Evolutionary conservation across 148 eudicot species (phyloP), one percentile per base, ranked within the genome.

Genomic region (Cornus controversa): DNA sequence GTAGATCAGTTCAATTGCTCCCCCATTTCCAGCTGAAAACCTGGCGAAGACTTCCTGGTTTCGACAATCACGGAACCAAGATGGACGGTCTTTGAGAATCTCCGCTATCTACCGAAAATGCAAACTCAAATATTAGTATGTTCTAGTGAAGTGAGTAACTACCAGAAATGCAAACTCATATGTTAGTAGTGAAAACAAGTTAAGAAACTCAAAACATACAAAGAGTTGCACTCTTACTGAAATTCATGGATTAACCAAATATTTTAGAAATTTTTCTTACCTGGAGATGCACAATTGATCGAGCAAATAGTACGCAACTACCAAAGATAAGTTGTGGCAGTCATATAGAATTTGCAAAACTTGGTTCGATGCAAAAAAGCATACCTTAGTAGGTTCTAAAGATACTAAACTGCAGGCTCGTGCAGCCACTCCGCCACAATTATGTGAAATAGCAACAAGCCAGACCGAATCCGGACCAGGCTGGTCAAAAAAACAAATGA

Each of bases 391-490:
- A 70, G 90, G 90, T 58, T 88, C 87, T 42, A 88, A 78, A 74
- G 85, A 81, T 78, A 88, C 90, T 71, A 88, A 86, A 66, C 89
- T 88, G n/a, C 91, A 85, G 63, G 91, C 91, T 75, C 89, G 88
- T 67, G 89, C 91, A 72, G 91, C 91, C 71, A 88, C 85, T 82
- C 91, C 89, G 73, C 80, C 77, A 76, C 87, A 85, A 47, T 86
- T 86, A 45, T 80, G 89, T 71, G 89, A 84, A 83, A 88, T 83
- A 53, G 87, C 85, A 68, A 88, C 79, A 84, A 79, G 84, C 82
- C 91, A 89, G 79, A 85, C 77, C 86, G 85, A 80, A 79, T 85
- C 88, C 82, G 85, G 86, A 84, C 91, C 91, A 85, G 86, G 87
- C 91, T 87, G 78, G 25, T 71, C 20, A 27, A 66, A 66, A 37